These are phyloP conservation scores for Aspergillus sp. DNA, from an alignment of 2,329 filamentous ascomycete genomes.

Conservation along the genomic window DNA sequence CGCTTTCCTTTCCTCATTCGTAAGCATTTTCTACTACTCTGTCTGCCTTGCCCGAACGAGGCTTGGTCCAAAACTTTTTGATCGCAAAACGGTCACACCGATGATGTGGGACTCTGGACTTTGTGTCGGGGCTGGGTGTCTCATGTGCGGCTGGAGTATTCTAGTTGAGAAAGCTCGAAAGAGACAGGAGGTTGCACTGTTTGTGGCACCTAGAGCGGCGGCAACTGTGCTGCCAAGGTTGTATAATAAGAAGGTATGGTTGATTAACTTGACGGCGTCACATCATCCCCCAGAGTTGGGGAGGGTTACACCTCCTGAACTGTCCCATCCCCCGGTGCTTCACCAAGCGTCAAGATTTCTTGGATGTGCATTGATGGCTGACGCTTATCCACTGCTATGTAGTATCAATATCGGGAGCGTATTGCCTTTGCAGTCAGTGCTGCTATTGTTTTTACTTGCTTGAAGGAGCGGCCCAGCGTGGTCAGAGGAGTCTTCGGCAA, in stretches of 20 bases:
- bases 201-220: constrained; percentile 73
- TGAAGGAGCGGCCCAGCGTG: constrained; percentile 56
- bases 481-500: constrained; percentile 66
- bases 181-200: constrained; percentile 71
- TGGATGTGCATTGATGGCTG: too few relatives aligned
- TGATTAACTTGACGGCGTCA: constrained; percentile 3
- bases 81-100: constrained; percentile 48
- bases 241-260: constrained; percentile 51
- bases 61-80: constrained; percentile 64
- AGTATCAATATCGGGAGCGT: constrained; percentile 65
- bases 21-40: constrained; percentile 77
- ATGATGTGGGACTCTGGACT: constrained; percentile 56
- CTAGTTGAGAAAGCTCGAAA: constrained; percentile 63
- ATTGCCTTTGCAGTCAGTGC: constrained; percentile 62
- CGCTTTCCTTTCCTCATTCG: constrained; percentile 71
- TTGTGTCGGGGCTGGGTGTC: constrained; percentile 67
- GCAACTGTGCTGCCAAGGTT: constrained; percentile 68
- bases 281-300: constrained; percentile 6
- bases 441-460: constrained; percentile 65
- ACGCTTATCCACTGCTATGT: constrained; percentile 15
- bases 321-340: background rate
- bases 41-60: constrained; percentile 74
- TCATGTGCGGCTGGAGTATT: constrained; percentile 77
- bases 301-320: constrained; percentile 16
- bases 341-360: too few relatives aligned